phyloP scores from a whole-genome alignment of 495 filamentous ascomycete species.

The Penicillium roqueforti region DNA sequence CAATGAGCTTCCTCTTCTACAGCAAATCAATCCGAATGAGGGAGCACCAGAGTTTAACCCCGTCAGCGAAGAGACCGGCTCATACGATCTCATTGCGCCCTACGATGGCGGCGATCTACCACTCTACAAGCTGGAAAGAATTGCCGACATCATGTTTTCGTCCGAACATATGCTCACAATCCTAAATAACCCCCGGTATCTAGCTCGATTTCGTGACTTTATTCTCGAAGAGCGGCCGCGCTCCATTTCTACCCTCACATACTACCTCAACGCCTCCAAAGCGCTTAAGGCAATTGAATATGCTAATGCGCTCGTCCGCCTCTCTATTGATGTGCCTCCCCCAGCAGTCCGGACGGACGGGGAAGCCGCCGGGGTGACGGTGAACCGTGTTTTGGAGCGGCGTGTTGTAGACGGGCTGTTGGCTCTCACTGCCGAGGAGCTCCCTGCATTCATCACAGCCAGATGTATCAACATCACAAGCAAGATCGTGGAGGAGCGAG shows the following conservation, averaged over 20 bases:
- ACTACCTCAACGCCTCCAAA: slow-evolving; percentile 63
- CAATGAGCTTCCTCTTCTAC: slow-evolving; percentile 24
- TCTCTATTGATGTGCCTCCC: slow-evolving; percentile 25
- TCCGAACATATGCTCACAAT: slow-evolving; percentile 55
- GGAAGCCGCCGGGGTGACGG: slow-evolving; percentile 40
- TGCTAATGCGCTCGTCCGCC: slow-evolving; percentile 58
- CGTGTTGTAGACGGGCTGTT: slow-evolving; percentile 56
- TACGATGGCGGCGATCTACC: slow-evolving; percentile 26
- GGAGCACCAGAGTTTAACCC: slow-evolving; percentile 27
- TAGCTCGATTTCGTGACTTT: slow-evolving; percentile 58
- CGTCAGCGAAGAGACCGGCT: slow-evolving; percentile 26
- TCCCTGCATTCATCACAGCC: slow-evolving; percentile 65
- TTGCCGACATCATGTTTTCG: slow-evolving; percentile 62
- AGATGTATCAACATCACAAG: slow-evolving; percentile 35
- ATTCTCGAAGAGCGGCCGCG: slow-evolving; percentile 68
- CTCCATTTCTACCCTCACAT: slow-evolving; percentile 60
- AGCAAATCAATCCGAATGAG: slow-evolving; percentile 25
- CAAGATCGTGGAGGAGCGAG: slow-evolving; percentile 33
- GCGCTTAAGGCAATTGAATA: slow-evolving; percentile 66
- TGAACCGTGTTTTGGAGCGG: slow-evolving; percentile 52
- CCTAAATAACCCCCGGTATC: slow-evolving; percentile 62
- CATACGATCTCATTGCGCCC: slow-evolving; percentile 30
- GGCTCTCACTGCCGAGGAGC: slow-evolving; percentile 57
- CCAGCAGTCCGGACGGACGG: slow-evolving; percentile 42
- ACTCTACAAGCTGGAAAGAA: slow-evolving; percentile 50